A percentile compares a stretch with the other conserved stretches of the same genome.
Evolutionary conservation across 768 basidiomycete genomes (phyloP).

Genomic region (Lentinula sp.): DNA sequence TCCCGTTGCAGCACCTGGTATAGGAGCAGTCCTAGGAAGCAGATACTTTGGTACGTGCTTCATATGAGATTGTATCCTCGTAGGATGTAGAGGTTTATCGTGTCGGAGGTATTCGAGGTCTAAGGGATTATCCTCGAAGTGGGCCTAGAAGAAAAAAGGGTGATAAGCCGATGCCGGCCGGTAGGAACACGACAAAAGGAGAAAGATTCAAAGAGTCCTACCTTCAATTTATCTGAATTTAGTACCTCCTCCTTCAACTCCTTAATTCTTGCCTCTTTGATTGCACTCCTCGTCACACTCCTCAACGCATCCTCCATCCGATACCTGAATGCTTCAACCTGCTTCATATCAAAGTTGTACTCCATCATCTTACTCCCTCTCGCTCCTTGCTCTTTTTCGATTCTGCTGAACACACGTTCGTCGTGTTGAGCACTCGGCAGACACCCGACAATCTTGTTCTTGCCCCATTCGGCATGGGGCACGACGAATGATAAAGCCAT

Average conservation of each 20-base stretch:
- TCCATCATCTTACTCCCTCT: conserved; percentile 66
- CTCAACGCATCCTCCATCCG: conserved; percentile 95
- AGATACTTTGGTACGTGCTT: conserved; percentile 94
- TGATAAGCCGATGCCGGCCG: not conserved
- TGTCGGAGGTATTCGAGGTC: conserved; percentile 91
- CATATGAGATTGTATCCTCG: conserved; percentile 88
- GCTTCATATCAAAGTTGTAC: conserved; percentile 91
- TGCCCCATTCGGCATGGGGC: conserved; percentile 59
- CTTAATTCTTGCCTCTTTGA: conserved; percentile 89
- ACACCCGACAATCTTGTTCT: conserved; percentile 65
- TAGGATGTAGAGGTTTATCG: conserved; percentile 90
- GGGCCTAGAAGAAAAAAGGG: conserved; percentile 56
- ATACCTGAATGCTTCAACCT: conserved; percentile 96
- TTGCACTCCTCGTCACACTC: conserved; percentile 77
- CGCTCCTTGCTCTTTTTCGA: conserved; percentile 35
- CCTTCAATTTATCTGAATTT: conserved; percentile 96
- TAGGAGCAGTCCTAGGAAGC: conserved; percentile 68
- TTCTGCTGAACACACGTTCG: conserved; percentile 57
- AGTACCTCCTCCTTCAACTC: conserved; percentile 91
- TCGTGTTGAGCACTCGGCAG: conserved; percentile 60
- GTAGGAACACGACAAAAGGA: not conserved
- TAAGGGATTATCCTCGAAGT: conserved; percentile 95
- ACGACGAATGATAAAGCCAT: conserved; percentile 90
- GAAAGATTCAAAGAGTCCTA: conserved; percentile 23
- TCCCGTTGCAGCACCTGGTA: conserved; percentile 26